Percentiles rank a stretch among this genome's conserved stretches.
Conservation (phyloP, 768 basidiomycete genomes). For the Gelatoporia subvermispora region DNA sequence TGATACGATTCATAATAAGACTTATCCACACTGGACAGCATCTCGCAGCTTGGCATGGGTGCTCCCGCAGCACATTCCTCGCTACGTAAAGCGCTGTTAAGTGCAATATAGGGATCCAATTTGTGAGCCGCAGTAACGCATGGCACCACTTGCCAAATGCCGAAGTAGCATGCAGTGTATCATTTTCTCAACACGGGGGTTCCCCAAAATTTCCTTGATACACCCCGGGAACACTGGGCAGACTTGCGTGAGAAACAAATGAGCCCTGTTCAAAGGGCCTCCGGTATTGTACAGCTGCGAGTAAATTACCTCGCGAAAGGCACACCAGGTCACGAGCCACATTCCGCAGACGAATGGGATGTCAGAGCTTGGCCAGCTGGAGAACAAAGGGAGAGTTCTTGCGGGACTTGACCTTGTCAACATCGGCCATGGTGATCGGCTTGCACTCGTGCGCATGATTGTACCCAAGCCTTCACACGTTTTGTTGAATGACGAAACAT, state of each 20-base stretch:
- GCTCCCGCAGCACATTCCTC: too few species aligned
- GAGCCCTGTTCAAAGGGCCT: neutral
- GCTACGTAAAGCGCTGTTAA: too few species aligned
- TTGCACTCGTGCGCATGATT: slow-evolving; percentile 71
- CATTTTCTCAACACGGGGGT: too few species aligned
- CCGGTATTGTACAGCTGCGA: neutral
- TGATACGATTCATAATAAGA: too few species aligned
- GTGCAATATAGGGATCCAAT: too few species aligned
- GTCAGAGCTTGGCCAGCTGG: slow-evolving; percentile 36
- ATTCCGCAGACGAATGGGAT: neutral
- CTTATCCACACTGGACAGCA: too few species aligned
- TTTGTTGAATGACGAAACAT: neutral
- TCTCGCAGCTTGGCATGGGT: too few species aligned
- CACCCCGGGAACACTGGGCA: neutral
- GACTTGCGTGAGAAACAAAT: neutral
- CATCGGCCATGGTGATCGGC: slow-evolving; percentile 54
- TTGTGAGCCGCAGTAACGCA: too few species aligned
- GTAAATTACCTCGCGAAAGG: neutral
- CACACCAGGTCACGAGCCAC: neutral
- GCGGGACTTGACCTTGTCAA: slow-evolving; percentile 74
- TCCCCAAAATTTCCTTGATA: too few species aligned
- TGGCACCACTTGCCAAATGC: too few species aligned
- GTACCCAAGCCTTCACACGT: slow-evolving; percentile 60
- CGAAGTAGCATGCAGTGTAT: too few species aligned
- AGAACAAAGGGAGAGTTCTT: slow-evolving; percentile 45